Evolutionary conservation across 768 basidiomycete genomes (phyloP).

Genomic region (Strobilomyces dryophilus): DNA sequence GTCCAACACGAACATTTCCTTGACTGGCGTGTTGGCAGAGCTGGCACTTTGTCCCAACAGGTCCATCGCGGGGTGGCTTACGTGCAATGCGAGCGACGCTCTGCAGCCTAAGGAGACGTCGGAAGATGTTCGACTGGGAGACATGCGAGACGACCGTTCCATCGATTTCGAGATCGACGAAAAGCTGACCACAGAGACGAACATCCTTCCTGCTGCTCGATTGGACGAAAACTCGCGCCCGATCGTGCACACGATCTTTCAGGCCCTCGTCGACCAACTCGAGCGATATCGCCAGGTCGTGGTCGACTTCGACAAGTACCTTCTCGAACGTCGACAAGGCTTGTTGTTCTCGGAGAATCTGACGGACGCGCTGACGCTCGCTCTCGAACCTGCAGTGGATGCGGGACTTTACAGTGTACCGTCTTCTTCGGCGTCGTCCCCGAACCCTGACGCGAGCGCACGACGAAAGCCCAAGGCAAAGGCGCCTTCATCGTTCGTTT

Average conservation of each 20-base stretch:
- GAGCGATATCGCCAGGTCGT: slow-evolving; percentile 74
- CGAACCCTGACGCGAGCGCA: slow-evolving; percentile 29
- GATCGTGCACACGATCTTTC: slow-evolving; percentile 75
- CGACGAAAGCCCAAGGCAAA: slow-evolving; percentile 48
- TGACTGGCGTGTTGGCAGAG: slow-evolving; percentile 78
- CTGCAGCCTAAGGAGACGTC: slow-evolving; percentile 9
- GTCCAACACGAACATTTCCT: slow-evolving; percentile 81
- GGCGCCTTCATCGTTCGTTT: slow-evolving; percentile 62
- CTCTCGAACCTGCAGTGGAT: slow-evolving; percentile 58
- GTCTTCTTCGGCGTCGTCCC: slow-evolving; percentile 25
- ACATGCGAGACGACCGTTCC: slow-evolving; percentile 76
- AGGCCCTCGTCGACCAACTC: slow-evolving; percentile 75
- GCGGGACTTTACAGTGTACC: slow-evolving; percentile 20
- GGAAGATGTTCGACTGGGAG: slow-evolving; percentile 25
- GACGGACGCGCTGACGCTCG: slow-evolving; percentile 79
- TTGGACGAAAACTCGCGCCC: slow-evolving; percentile 73
- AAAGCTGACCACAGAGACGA: slow-evolving; percentile 53
- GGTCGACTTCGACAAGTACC: slow-evolving; percentile 76
- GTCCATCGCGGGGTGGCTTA: slow-evolving; percentile 85
- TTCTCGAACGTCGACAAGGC: slow-evolving; percentile 83
- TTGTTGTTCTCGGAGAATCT: slow-evolving; percentile 90
- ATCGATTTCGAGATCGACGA: slow-evolving; percentile 73
- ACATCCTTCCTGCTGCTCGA: slow-evolving; percentile 58
- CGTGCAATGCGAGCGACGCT: slow-evolving; percentile 52
- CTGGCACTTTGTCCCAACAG: slow-evolving; percentile 84